Evolutionary conservation across 495 filamentous ascomycete genomes (phyloP).

Genomic region (Tirmania nivea): DNA sequence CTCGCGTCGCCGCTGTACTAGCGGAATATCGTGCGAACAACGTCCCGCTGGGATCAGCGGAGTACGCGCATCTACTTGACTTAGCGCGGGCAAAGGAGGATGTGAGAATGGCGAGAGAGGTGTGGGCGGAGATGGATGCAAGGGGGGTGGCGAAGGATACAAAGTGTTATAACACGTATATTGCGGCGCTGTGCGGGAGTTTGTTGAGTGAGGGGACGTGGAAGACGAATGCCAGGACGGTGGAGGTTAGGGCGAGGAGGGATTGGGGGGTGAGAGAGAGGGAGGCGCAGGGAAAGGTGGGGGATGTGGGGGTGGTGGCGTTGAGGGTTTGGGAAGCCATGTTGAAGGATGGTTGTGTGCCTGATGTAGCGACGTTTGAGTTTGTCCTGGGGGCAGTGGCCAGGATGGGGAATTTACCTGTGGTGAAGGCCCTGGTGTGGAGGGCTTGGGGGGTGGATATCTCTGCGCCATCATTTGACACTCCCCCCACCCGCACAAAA

Average conservation of each 20-base stretch:
- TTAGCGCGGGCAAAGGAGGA: constrained; percentile 31
- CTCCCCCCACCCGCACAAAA: constrained; percentile 6
- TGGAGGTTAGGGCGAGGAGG: constrained; percentile 2
- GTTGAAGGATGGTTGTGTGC: constrained; percentile 24
- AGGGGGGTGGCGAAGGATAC: constrained; percentile 25
- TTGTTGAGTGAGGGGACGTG: constrained; percentile 3
- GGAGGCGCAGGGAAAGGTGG: neutral
- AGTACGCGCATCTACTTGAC: constrained; percentile 36
- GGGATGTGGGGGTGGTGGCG: constrained; percentile 7
- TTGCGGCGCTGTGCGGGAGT: constrained; percentile 15
- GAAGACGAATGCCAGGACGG: constrained; percentile 3
- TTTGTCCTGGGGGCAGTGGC: constrained; percentile 34
- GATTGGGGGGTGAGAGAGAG: constrained; percentile 1
- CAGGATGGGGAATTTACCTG: constrained; percentile 30
- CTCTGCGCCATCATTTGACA: constrained; percentile 13
- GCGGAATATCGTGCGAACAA: constrained; percentile 9
- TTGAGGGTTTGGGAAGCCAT: constrained; percentile 29
- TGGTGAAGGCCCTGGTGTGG: constrained; percentile 28
- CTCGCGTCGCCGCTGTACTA: constrained; percentile 4
- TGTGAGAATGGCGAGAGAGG: constrained; percentile 22
- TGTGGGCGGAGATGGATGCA: constrained; percentile 31
- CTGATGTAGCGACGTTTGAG: constrained; percentile 35
- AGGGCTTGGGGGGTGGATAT: constrained; percentile 39
- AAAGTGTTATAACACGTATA: constrained; percentile 35
- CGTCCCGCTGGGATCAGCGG: constrained; percentile 18